Conservation (phyloP, 1,284 basidiomycete species). For the Termitomyces sp. region DNA sequence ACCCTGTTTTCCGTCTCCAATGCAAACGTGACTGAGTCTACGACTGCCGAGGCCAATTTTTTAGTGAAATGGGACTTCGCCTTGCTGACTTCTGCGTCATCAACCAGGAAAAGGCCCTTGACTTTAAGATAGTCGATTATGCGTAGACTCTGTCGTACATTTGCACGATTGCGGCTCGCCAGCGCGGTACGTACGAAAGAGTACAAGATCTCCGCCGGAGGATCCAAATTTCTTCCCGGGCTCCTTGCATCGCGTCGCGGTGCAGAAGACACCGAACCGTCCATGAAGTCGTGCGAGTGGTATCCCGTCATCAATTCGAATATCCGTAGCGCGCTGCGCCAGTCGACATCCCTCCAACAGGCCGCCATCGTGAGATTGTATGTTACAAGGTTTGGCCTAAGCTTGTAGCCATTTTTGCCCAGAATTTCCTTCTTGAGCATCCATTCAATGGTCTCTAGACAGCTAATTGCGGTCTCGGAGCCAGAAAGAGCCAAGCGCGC, state of each 20-base stretch:
- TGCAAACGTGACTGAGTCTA: conserved; percentile 29
- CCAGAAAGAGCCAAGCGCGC: conserved; percentile 43
- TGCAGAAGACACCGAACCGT: conserved; percentile 30
- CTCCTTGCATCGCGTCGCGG: conserved; percentile 36
- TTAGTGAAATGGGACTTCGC: conserved; percentile 27
- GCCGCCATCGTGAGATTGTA: conserved; percentile 52
- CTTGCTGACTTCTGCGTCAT: conserved; percentile 15
- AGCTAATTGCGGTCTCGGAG: conserved; percentile 32
- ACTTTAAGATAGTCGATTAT: conserved; percentile 43
- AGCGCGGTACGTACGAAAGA: conserved; percentile 50
- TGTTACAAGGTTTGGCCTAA: conserved; percentile 44
- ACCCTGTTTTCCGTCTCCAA: conserved; percentile 15
- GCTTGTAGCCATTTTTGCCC: conserved; percentile 33
- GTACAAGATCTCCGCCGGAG: conserved; percentile 45
- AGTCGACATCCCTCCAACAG: conserved; percentile 59
- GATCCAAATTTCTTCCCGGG: conserved; percentile 36
- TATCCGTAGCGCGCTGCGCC: conserved; percentile 46
- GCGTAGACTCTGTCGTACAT: conserved; percentile 54
- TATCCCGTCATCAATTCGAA: conserved; percentile 69
- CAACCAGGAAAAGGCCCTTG: conserved; percentile 20
- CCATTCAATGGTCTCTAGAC: conserved; percentile 58
- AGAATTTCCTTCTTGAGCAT: conserved; percentile 47
- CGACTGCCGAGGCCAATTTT: conserved; percentile 33
- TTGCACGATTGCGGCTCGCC: conserved; percentile 38
- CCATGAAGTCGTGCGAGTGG: conserved; percentile 46